Conservation (phyloP, 768 basidiomycete species). For the Floccularia luteovirens region DNA sequence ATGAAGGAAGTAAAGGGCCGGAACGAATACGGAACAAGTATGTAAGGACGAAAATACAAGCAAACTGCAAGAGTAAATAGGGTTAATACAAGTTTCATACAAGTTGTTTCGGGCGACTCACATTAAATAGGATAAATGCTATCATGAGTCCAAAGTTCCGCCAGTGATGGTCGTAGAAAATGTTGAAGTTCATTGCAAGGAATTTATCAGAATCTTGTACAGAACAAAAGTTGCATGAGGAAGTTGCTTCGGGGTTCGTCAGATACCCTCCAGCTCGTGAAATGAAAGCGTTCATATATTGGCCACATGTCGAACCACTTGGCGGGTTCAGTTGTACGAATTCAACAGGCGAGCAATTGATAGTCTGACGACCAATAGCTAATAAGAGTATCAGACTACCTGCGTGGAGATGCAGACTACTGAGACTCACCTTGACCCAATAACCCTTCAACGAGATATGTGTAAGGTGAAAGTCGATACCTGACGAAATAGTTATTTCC, state of each 20-base stretch:
- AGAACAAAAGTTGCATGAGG: conserved; percentile 52
- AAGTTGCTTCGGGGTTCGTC: conserved; percentile 39
- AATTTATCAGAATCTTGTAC: conserved; percentile 51
- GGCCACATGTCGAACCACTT: conserved; percentile 40
- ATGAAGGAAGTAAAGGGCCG: neutral
- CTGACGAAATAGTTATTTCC: too few species aligned
- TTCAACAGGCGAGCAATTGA: conserved; percentile 47
- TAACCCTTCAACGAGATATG: conserved; percentile 45
- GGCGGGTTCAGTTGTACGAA: conserved; percentile 46
- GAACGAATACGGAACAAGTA: conserved; percentile 43
- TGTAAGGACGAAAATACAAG: conserved; percentile 35
- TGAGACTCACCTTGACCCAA: conserved; percentile 17
- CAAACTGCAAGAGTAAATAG: conserved; percentile 20
- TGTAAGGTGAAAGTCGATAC: conserved; percentile 46
- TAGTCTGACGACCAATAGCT: conserved; percentile 29
- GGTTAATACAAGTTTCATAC: neutral
- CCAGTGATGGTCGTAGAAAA: conserved; percentile 47
- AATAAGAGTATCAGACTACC: neutral
- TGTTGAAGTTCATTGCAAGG: conserved; percentile 43
- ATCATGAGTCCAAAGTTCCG: conserved; percentile 45
- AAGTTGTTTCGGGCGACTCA: conserved; percentile 15
- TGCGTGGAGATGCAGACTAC: neutral
- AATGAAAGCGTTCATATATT: conserved; percentile 50
- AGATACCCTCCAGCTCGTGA: conserved; percentile 46
- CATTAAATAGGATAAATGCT: conserved; percentile 41